Conservation (phyloP, 306 rosid species). For the Parietaria judaica region DNA sequence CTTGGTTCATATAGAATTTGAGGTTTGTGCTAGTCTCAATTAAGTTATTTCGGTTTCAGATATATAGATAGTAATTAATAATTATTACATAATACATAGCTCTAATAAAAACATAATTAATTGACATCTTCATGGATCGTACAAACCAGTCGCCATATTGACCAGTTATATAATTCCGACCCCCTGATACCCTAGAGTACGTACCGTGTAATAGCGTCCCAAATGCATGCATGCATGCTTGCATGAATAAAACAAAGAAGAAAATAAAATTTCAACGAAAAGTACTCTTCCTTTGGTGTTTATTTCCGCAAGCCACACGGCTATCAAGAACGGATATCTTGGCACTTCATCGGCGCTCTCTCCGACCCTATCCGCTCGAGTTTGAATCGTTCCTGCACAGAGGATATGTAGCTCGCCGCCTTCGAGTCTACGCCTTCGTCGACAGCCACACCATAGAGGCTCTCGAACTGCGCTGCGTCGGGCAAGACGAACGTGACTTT, state of each 20-base stretch:
- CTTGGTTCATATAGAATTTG: no score
- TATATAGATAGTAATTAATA: no score
- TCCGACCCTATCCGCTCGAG: slow-evolving; percentile 37
- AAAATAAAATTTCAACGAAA: background rate
- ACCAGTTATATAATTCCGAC: no score
- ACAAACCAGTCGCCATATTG: no score
- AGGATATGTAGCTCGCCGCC: slow-evolving; percentile 55
- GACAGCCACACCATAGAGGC: slow-evolving; percentile 20
- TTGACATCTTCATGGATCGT: no score
- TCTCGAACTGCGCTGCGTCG: slow-evolving; percentile 23
- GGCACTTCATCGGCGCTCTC: background rate
- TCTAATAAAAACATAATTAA: no score
- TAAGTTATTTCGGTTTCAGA: no score
- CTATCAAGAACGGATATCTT: background rate
- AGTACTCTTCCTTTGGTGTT: background rate
- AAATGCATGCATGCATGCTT: background rate
- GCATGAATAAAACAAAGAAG: background rate
- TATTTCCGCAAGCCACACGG: background rate
- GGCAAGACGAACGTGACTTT: slow-evolving; percentile 35
- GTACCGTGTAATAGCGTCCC: background rate
- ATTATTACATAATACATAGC: no score
- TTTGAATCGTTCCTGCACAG: slow-evolving; percentile 56
- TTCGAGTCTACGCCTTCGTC: slow-evolving; percentile 65
- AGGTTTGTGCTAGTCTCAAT: no score
- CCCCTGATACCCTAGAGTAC: no score